Conservation (phyloP, 208 protist genomes). For the Wallacemonas sp. region DNA sequence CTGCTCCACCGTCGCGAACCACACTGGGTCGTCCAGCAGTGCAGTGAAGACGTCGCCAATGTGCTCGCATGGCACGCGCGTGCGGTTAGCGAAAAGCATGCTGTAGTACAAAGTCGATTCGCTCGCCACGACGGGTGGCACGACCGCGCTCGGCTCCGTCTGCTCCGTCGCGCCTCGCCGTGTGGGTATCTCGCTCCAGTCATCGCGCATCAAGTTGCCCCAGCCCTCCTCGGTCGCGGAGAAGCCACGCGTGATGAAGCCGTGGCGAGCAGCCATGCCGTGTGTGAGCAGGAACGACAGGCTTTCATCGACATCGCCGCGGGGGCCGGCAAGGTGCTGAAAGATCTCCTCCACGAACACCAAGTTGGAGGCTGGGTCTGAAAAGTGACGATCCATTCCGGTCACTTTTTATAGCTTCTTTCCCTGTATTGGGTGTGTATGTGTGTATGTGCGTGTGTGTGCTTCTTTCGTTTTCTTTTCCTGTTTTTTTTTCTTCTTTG, state of each 20-base stretch:
- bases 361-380: not conserved
- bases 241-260: not conserved
- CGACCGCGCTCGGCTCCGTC: not conserved
- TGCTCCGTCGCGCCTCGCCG: not conserved
- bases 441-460: not conserved
- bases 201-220: not conserved
- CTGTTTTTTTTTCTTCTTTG: slow-evolving; percentile 8
- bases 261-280: not conserved
- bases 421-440: too few species aligned
- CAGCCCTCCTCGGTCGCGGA: not conserved
- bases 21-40: slow-evolving; percentile 64
- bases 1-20: slow-evolving; percentile 57
- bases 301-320: not conserved
- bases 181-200: not conserved
- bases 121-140: not conserved
- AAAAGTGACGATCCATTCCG: not conserved
- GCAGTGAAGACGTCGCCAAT: slow-evolving; percentile 30
- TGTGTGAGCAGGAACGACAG: not conserved
- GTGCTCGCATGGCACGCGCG: not conserved
- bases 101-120: slow-evolving; percentile 2
- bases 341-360: not conserved
- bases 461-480: slow-evolving; percentile 13
- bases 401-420: too few species aligned
- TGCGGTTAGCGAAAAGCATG: slow-evolving; percentile 6
- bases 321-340: not conserved